phyloP scores from a whole-genome alignment of 805 yeast genomes.

The Naumovozyma castellii region DNA sequence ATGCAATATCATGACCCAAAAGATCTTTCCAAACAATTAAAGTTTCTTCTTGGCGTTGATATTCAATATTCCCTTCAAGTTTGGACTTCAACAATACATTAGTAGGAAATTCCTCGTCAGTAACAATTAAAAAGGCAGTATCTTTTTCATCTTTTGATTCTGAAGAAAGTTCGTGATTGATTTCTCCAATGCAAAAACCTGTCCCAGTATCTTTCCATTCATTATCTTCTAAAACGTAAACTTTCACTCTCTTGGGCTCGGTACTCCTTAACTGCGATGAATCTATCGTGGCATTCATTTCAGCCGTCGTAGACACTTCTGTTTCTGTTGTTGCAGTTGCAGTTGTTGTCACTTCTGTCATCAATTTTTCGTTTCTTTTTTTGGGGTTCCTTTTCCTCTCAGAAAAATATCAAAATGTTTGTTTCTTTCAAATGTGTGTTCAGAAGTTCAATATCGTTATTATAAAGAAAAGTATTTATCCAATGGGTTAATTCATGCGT shows the following conservation, averaged over 20 bases:
- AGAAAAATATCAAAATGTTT: too few species aligned
- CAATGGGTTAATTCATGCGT: too few species aligned
- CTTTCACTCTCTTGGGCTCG: constrained; percentile 73
- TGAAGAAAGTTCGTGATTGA: constrained; percentile 17
- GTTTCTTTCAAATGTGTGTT: too few species aligned
- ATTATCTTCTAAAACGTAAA: constrained; percentile 72
- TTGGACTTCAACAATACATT: constrained; percentile 53
- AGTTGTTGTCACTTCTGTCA: background rate
- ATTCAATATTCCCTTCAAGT: constrained; percentile 69
- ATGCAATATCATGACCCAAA: constrained; percentile 62
- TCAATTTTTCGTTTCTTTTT: too few species aligned
- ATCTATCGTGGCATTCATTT: background rate
- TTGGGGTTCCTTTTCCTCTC: too few species aligned
- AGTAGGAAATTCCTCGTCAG: constrained; percentile 53
- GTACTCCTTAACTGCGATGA: constrained; percentile 12
- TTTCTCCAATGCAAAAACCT: constrained; percentile 75
- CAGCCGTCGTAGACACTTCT: too few species aligned
- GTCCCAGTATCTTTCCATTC: constrained; percentile 92
- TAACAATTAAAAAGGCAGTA: constrained; percentile 57
- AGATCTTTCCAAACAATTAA: constrained; percentile 87
- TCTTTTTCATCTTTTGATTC: constrained; percentile 11
- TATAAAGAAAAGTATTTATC: too few species aligned
- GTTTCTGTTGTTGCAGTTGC: background rate
- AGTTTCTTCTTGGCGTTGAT: constrained; percentile 91
- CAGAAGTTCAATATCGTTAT: too few species aligned